These are phyloP conservation scores for Pseudogymnoascus sp. DNA, from an alignment of 2,329 filamentous ascomycete species.

Conservation along the genomic window DNA sequence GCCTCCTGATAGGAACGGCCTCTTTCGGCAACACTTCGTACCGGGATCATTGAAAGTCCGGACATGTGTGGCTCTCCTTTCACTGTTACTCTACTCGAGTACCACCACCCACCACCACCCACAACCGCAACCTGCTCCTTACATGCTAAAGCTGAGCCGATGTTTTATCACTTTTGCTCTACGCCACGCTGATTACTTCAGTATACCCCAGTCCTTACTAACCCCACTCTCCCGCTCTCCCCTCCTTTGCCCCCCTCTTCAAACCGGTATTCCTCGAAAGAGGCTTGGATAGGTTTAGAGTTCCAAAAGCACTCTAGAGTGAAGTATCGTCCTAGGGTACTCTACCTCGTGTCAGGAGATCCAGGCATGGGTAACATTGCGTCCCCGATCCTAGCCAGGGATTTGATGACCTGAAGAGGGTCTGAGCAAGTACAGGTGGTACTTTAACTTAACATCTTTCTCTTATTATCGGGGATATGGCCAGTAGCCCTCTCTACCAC, in stretches of 20 bases:
- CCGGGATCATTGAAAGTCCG: constrained; percentile 2
- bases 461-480: constrained; percentile 46
- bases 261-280: background rate
- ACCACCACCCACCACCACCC: background rate
- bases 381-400: constrained; percentile 23
- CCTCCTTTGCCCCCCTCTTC: background rate
- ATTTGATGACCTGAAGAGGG: constrained; percentile 9
- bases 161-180: background rate
- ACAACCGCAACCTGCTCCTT: background rate
- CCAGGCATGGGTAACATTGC: constrained; percentile 22
- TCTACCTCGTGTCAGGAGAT: constrained; percentile 25
- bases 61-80: background rate
- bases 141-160: constrained; percentile 2
- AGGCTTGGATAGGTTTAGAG: constrained; percentile 5
- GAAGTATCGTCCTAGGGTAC: background rate
- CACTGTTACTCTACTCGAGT: background rate
- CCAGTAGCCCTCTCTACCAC: constrained; percentile 41
- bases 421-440: constrained; percentile 4
- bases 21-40: background rate
- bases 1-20: constrained; percentile 5
- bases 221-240: background rate
- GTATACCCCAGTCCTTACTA: background rate
- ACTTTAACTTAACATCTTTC: constrained; percentile 31
- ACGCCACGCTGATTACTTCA: background rate
- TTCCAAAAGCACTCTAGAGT: constrained; percentile 2